Percentiles rank a stretch among this genome's conserved stretches.
Evolutionary conservation across 352 stramenopile genomes (phyloP).

Genomic region (Globisporangium solare): DNA sequence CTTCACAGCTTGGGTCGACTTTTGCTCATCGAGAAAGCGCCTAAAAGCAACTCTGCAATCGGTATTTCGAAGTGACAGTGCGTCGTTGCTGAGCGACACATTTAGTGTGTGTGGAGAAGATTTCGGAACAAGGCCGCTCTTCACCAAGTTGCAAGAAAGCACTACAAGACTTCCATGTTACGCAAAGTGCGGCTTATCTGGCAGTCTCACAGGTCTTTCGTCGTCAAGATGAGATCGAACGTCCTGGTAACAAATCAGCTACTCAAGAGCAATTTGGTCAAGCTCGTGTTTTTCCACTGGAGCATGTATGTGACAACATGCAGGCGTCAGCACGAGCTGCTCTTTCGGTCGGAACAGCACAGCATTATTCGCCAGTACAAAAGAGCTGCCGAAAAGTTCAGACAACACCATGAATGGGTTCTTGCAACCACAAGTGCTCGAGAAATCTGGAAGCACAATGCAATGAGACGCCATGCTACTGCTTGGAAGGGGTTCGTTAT

Average conservation of each 20-base stretch:
- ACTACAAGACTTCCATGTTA: constrained; percentile 13
- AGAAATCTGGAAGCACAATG: neutral
- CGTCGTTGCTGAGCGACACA: constrained; percentile 7
- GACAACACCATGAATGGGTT: neutral
- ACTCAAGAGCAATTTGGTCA: constrained; percentile 20
- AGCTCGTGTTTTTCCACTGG: constrained; percentile 24
- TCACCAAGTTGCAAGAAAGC: constrained; percentile 11
- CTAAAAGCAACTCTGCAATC: constrained; percentile 11
- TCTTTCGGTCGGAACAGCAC: constrained; percentile 4
- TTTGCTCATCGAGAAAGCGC: neutral
- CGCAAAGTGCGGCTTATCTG: constrained; percentile 20
- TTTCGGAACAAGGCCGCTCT: constrained; percentile 17
- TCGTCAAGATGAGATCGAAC: constrained; percentile 23
- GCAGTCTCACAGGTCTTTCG: constrained; percentile 13
- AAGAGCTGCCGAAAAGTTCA: neutral
- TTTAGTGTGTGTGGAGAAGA: constrained; percentile 8
- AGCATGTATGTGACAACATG: constrained; percentile 12
- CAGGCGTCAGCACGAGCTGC: neutral
- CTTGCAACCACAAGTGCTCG: neutral
- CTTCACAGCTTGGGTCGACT: constrained; percentile 2
- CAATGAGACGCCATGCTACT: neutral
- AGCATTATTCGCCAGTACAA: constrained; percentile 1
- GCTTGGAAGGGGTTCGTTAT: neutral
- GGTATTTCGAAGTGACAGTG: constrained; percentile 11
- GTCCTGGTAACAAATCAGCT: constrained; percentile 24